Evolutionary conservation across 73 alveolate species (phyloP), one percentile per base, ranked within the genome.

Genomic region (Paramecium sonneborni): DNA sequence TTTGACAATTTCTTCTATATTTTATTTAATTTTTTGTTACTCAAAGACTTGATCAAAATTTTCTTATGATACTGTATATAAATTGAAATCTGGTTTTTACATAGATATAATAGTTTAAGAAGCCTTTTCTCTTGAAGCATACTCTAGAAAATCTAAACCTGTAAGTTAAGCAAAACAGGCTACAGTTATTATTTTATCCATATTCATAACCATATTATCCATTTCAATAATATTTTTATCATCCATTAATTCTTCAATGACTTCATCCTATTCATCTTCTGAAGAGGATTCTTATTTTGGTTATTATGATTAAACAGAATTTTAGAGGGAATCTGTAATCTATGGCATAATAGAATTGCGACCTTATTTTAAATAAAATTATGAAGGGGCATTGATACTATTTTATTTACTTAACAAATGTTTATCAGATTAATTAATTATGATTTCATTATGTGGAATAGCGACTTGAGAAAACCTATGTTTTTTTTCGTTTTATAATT

Each of bases 151-250:
- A 4, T 74, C 87, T 37, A 28, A 14, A 2, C 58, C 87, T 21
- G 58, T 39, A 18, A 37, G 3, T 74, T 74, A 39, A 12, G 9
- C 87, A 37, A 39, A 34, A 79, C 90, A 79, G 18, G 69, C 69
- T 12, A 79, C 90, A 0, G 69, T 79, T 3, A 79, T 46, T 1
- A 79, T 46, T 44, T 79, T 79, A 79, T 79, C 90, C 90, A 79
- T 79, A 43, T 44, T 79, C 90, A 79, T 79, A 0, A 79, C 90
- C 90, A 79, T 79, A 44, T 79, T 79, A 7, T 79, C 90, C 90
- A 79, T 79, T 46, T 79, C 90, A 43, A 79, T 39, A 24, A 79
- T 79, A 44, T 79, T 79, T 28, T 79, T 79, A 38, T 79, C 90
- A 79, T 79, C 90, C 15, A 79, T 5, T 6, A 79, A 37, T 21